Base-by-base conservation (phyloP, 768 basidiomycete genomes). In the Phanerodontia chrysosporium region DNA sequence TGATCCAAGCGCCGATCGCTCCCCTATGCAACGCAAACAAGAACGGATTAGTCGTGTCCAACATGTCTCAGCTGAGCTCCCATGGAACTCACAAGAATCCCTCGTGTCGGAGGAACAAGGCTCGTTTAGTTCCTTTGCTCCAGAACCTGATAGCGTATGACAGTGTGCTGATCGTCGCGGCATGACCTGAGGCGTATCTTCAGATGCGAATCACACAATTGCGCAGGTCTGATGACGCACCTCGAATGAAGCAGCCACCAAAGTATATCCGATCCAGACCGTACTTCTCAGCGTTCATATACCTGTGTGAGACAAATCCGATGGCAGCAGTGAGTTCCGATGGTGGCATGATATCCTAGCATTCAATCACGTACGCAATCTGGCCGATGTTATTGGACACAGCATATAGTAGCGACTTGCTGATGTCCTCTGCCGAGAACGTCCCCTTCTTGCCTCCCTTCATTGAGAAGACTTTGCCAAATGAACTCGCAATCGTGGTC, bases 251-350 rank as follows among this genome's bases (percentile, higher is more conserved):
- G 74, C 92, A 98, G 2, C 97, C 97, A 25, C 97, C 95, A 80
- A 98, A 99, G 78, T 98, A 99, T 64, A 99, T 98, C 70, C 92
- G 85, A 67, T 97, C 92, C 60, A 99, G 73, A 65, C 91, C 87
- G 72, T 98, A 97, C 77, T 98, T 98, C 72, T 98, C 97, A 57
- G 97, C 97, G 71, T 99, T 98, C 97, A 99, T 98, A 74, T 95
- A 98, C 49, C 93, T 96, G 18, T 42, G n/a, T 96, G 18, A 10
- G n/a, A 28, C 24, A 48, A 36, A 52, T 42, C 49, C 35, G 35
- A 59, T 52, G 56, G 39, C 25, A 35, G 16, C 39, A 42, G 39
- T 42, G 10, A 42, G 39, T 42, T 35, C 39, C 8, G 18, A 36
- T 58, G 16, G 28, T 35, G 21, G 24, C 29, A 25, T 25, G 27